Base-by-base conservation (phyloP, 2,329 filamentous ascomycete genomes). In the Penicillium hordei region DNA sequence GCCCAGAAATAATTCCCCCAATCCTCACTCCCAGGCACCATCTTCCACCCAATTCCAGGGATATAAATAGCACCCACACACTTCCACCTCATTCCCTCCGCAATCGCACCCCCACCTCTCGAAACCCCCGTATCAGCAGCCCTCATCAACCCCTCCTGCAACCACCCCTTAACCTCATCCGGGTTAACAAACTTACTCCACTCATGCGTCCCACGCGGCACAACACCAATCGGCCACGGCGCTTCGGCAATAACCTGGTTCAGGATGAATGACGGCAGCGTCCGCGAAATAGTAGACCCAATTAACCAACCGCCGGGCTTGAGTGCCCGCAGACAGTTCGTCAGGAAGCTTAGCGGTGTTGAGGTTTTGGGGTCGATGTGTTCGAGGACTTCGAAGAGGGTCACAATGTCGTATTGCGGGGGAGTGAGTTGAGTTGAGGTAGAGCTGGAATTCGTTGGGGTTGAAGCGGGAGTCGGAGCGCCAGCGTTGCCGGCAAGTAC, bases 1-100 rank as follows among this genome's bases (percentile, higher is more conserved):
- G 85, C 94, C 74, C 97, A 96, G 75, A 99, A 97, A 78, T 97
- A 99, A 75, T 99, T 99, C 10, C 93, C 93, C 70, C 91, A 86
- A 70, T 85, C 86, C 78, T 97, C 93, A 68, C 91, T 89, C 3
- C 91, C 90, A 25, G 77, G 74, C 5, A 97, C 87, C 73, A 91
- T 85, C 77, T 83, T 92, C 94, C 94, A 97, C 3, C 94, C 94
- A 44, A 96, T 57, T 0, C 91, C 92, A 0, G 94, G 94, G 54
- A 97, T 83, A 79, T 96, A 99, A 48, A 96, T 82, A 9, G 96
- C 91, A 0, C 94, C 94, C 82, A 90, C 87, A 61, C 67, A 88
- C 72, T 80, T 82, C 88, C 88, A 93, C 1, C 77, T 81, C 59
- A 75, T 70, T 2, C 67, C 67, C 45, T 73, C 65, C 60, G 70